Percentiles rank a stretch among this genome's conserved stretches.
These are phyloP conservation scores for Saccharomycopsis amapae DNA, from an alignment of 805 yeast species.

Conservation along the genomic window DNA sequence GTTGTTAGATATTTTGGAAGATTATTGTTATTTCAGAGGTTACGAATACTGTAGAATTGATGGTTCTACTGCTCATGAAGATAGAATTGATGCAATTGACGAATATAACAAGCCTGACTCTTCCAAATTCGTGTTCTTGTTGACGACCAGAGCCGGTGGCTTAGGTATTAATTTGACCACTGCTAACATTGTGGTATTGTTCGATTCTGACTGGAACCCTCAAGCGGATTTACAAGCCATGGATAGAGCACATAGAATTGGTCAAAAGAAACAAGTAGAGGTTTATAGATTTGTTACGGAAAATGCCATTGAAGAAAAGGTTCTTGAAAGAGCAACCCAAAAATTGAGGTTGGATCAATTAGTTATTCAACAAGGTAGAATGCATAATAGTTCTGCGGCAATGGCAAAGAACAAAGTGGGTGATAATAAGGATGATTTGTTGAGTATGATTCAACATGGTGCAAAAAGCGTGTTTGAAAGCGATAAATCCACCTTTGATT, in stretches of 20 bases:
- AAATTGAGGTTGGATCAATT: constrained; percentile 86
- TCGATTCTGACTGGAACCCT: constrained; percentile 96
- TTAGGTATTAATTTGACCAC: constrained; percentile 87
- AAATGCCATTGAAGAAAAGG: constrained; percentile 93
- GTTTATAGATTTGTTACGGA: constrained; percentile 93
- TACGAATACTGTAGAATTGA: constrained; percentile 88
- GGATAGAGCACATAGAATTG: constrained; percentile 98
- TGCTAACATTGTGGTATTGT: constrained; percentile 84
- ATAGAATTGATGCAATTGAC: constrained; percentile 86
- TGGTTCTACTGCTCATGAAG: constrained; percentile 90
- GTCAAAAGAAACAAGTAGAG: constrained; percentile 91
- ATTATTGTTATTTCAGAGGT: constrained; percentile 79
- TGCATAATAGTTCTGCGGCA: constrained; percentile 37
- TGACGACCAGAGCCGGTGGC: constrained; percentile 97
- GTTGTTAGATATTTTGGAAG: constrained; percentile 82
- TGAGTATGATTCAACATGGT: constrained; percentile 96
- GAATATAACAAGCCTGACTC: constrained; percentile 80
- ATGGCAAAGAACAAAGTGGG: constrained; percentile 34
- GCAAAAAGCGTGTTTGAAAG: constrained; percentile 79
- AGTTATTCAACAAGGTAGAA: constrained; percentile 89
- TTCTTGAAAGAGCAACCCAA: constrained; percentile 91
- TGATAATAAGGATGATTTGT: constrained; percentile 71
- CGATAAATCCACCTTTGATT: constrained; percentile 27
- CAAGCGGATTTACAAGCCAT: constrained; percentile 97
- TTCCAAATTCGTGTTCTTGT: constrained; percentile 72